These are phyloP conservation scores for Trichoderma gracile DNA, from an alignment of 2,329 filamentous ascomycete species.

Conservation along the genomic window DNA sequence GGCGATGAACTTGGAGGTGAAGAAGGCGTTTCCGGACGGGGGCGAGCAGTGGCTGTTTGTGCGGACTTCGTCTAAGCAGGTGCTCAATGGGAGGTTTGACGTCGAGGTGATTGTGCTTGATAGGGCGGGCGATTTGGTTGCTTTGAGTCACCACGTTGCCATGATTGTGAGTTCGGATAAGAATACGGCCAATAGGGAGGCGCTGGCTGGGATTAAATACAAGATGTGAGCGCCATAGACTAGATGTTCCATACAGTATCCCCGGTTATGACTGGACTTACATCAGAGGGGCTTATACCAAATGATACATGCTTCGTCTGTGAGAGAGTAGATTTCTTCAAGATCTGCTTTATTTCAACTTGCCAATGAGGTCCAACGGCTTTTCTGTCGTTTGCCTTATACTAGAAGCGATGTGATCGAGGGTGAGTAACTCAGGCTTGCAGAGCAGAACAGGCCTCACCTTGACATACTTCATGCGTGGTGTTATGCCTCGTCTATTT, in stretches of 20 bases:
- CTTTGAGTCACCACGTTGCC: conserved; percentile 37
- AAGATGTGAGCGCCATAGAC: not conserved
- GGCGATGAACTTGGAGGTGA: conserved; percentile 73
- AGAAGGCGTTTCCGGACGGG: conserved; percentile 66
- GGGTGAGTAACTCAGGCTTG: too few relatives aligned
- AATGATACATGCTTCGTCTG: too few relatives aligned
- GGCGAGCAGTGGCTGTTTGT: conserved; percentile 74
- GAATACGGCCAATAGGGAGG: conserved; percentile 26
- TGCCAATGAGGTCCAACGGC: too few relatives aligned
- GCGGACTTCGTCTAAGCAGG: conserved; percentile 63
- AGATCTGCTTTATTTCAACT: not conserved
- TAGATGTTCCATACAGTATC: too few relatives aligned
- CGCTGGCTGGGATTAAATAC: not conserved
- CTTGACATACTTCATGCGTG: too few relatives aligned
- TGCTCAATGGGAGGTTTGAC: conserved; percentile 73
- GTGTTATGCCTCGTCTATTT: too few relatives aligned
- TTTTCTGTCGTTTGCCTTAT: too few relatives aligned
- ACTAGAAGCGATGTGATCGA: too few relatives aligned
- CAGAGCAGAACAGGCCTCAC: too few relatives aligned
- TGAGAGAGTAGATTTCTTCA: too few relatives aligned
- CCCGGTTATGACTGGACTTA: too few relatives aligned
- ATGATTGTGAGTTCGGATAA: conserved; percentile 34
- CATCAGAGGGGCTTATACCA: too few relatives aligned
- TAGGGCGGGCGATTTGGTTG: conserved; percentile 34
- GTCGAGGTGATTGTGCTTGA: conserved; percentile 70